Base-by-base conservation (phyloP, 2,329 filamentous ascomycete genomes). In the Grosmannia clavigera region DNA sequence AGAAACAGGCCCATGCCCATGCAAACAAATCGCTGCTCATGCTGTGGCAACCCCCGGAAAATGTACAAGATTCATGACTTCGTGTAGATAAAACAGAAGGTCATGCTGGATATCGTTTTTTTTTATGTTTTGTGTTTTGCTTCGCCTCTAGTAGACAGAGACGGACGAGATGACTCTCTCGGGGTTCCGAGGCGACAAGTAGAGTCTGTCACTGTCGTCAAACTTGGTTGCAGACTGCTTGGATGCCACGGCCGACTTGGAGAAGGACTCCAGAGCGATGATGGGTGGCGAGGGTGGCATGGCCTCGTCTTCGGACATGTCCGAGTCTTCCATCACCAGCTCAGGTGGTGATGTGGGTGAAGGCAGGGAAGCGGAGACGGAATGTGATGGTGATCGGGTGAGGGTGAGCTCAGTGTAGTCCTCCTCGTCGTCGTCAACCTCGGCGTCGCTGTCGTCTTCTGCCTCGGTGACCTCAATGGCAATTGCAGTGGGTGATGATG, bases 231-330 rank as follows among this genome's bases (percentile, higher is more conserved):
- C 48, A 31, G 22, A 5, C 16, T 46, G 35, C 40, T 35, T 33
- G 25, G 46, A n/a, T 64, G 66, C 68, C 71, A 68, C 67, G 72
- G 70, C 67, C 52, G 58, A 31, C 29, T 7, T 48, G 48, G 51
- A n/a, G 43, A 90, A 87, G 50, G 78, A 73, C 62, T 82, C 76
- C 58, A 90, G 74, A 43, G 78, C 71, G 33, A 79, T 71, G 27
- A 77, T 75, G 52, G 82, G 81, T 46, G 86, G 86, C 62, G 86
- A 88, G 25, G 85, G 86, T 9, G 88, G 88, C 82, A 89, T 83
- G 55, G 78, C 75, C 66, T 88, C 85, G 73, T 91, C 87, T 67
- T 90, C 87, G 61, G 82, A 84, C 9, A 55, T 43, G 64, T 86
- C 86, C 63, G 81, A 82, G 69, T 90, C 87, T 64, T 83, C 78